Evolutionary conservation across 345 rosid genomes (phyloP).

Genomic region (Aethionema arabicum): DNA sequence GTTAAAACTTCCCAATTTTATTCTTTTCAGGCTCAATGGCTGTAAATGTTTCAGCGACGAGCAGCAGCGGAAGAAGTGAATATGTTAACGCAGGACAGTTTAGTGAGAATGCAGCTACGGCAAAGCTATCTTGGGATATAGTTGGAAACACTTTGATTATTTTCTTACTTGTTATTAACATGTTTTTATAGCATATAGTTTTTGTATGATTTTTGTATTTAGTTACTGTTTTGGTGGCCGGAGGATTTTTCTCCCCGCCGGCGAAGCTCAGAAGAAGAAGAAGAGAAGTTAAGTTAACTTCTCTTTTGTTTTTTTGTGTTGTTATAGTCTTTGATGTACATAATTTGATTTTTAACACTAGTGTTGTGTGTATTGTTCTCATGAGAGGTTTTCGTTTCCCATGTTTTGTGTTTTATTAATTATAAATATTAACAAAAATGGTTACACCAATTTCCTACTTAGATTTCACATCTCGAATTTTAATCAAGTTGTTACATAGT

Average conservation of each 20-base stretch:
- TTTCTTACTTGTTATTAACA: constrained; percentile 35
- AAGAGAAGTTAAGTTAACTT: constrained; percentile 8
- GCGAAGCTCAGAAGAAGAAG: constrained; percentile 27
- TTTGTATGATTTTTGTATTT: constrained; percentile 1
- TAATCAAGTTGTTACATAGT: too few relatives aligned
- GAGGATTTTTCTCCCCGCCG: constrained; percentile 32
- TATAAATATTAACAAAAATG: too few relatives aligned
- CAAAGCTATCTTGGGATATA: constrained; percentile 11
- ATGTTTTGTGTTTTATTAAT: background rate
- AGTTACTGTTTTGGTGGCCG: constrained; percentile 31
- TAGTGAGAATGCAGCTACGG: constrained; percentile 40
- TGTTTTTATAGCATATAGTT: constrained; percentile 48
- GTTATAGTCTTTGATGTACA: constrained; percentile 34
- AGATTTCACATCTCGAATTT: too few relatives aligned
- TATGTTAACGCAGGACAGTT: constrained; percentile 65
- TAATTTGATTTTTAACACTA: constrained; percentile 20
- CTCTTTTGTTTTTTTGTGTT: constrained; percentile 14
- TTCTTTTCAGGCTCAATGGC: constrained; percentile 59
- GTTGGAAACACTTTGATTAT: constrained; percentile 23
- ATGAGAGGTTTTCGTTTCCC: constrained; percentile 3
- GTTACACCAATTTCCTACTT: too few relatives aligned
- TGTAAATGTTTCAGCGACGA: constrained; percentile 70
- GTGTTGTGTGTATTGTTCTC: constrained; percentile 27
- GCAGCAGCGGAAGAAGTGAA: constrained; percentile 61
- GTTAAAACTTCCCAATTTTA: background rate